These are phyloP conservation scores for Westerdykella sp. DNA, from an alignment of 2,329 filamentous ascomycete species.

Conservation along the genomic window DNA sequence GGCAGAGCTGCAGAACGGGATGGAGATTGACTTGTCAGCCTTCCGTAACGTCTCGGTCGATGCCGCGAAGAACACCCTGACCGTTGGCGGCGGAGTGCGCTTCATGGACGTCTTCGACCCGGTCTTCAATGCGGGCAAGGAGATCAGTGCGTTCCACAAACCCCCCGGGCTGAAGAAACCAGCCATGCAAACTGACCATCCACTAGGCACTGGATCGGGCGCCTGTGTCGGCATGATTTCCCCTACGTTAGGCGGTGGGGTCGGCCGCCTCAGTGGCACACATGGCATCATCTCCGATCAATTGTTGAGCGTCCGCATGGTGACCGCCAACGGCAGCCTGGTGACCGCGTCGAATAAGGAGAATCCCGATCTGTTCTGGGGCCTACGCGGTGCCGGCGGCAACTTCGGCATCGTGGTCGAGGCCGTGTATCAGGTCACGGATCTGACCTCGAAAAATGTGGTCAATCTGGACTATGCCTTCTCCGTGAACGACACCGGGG, in stretches of 20 bases:
- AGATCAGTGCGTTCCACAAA: conserved; percentile 20
- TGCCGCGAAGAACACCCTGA: conserved; percentile 14
- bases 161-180: neutral
- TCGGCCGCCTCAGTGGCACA: conserved; percentile 47
- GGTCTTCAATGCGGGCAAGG: conserved; percentile 22
- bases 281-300: conserved; percentile 26
- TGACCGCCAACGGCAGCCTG: conserved; percentile 25
- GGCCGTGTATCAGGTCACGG: conserved; percentile 4
- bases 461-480: conserved; percentile 7
- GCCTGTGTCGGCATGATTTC: conserved; percentile 48
- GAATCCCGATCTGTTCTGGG: conserved; percentile 36
- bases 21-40: conserved; percentile 28
- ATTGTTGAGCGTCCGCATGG: conserved; percentile 18
- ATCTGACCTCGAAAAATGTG: conserved; percentile 16
- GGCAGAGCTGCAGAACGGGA: conserved; percentile 17
- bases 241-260: conserved; percentile 52
- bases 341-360: conserved; percentile 20
- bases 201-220: conserved; percentile 5
- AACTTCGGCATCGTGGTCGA: conserved; percentile 31
- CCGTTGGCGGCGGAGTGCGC: conserved; percentile 23
- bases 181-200: no score
- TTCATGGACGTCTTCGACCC: conserved; percentile 22
- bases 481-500: conserved; percentile 3
- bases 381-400: conserved; percentile 28
- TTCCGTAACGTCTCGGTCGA: conserved; percentile 23